A percentile compares a stretch with the other conserved stretches of the same genome.
Conservation (phyloP, 768 basidiomycete genomes). For the Leucosporidium yakuticum region DNA sequence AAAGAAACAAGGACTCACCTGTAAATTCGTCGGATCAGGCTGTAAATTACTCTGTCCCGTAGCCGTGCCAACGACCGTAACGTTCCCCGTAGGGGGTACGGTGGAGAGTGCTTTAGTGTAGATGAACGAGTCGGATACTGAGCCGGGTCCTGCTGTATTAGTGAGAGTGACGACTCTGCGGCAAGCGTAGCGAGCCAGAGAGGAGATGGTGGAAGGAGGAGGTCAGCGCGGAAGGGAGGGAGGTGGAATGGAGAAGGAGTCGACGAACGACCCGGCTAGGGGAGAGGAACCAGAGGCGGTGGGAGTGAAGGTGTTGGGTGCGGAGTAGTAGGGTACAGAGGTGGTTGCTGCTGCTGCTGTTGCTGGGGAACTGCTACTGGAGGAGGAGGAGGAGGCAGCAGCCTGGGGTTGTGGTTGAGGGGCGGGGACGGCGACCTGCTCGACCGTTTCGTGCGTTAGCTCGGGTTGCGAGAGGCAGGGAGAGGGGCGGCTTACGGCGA, state of each 20-base stretch:
- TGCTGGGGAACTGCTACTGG: no score
- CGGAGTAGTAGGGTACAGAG: constrained; percentile 7
- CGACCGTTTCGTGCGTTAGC: no score
- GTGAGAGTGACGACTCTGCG: constrained; percentile 12
- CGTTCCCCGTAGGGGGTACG: constrained; percentile 24
- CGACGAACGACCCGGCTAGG: constrained; percentile 10
- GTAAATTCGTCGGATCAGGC: constrained; percentile 15
- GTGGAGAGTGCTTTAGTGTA: constrained; percentile 15
- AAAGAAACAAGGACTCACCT: constrained; percentile 1
- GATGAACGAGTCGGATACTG: constrained; percentile 10
- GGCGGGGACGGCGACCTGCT: no score
- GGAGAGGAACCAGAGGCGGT: constrained; percentile 4
- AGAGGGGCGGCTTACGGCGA: no score
- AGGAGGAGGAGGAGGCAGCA: no score
- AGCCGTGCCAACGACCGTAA: constrained; percentile 10
- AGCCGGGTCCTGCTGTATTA: constrained; percentile 7
- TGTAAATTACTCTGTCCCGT: constrained; percentile 4
- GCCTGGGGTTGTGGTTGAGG: no score
- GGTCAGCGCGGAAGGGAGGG: not conserved
- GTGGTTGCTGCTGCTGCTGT: no score
- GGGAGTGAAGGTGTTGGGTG: constrained; percentile 18
- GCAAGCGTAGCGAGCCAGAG: no score
- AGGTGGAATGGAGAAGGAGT: no score
- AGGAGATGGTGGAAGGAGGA: not conserved
- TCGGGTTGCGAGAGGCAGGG: no score